A percentile compares a stretch with the other conserved stretches of the same genome.
These are phyloP conservation scores for Leptomonas pyrrhocoris DNA, from an alignment of 208 protist species.

Conservation along the genomic window DNA sequence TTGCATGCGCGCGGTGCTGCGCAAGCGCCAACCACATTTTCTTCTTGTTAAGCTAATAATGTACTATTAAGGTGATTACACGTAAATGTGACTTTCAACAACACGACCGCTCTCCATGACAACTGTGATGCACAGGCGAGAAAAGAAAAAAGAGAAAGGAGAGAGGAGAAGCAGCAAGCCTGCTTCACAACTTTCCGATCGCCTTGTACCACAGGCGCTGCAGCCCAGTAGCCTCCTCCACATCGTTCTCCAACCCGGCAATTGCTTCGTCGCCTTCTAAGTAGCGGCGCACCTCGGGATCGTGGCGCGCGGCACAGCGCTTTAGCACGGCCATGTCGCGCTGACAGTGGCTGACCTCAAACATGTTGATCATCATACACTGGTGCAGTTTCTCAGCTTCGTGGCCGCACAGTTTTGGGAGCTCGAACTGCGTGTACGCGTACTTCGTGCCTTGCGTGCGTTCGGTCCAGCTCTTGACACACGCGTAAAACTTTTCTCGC, in stretches of 20 bases:
- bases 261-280: constrained; percentile 68
- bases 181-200: constrained; percentile 76
- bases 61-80: no score
- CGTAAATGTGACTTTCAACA: neutral
- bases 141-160: constrained; percentile 13
- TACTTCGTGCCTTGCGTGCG: constrained; percentile 49
- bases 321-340: constrained; percentile 79
- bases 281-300: constrained; percentile 53
- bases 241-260: constrained; percentile 31
- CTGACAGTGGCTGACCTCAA: constrained; percentile 78
- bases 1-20: no score
- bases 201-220: constrained; percentile 77
- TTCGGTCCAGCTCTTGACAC: constrained; percentile 75
- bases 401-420: constrained; percentile 51
- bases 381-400: constrained; percentile 84
- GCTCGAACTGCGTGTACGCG: constrained; percentile 69
- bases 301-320: constrained; percentile 62
- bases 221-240: constrained; percentile 65
- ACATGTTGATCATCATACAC: constrained; percentile 93
- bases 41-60: no score
- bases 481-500: constrained; percentile 74
- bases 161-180: neutral
- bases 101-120: neutral
- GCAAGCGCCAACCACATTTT: no score
- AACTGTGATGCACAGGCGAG: constrained; percentile 8